Evolutionary conservation across 208 protist genomes (phyloP).

Genomic region (Leishmania major): DNA sequence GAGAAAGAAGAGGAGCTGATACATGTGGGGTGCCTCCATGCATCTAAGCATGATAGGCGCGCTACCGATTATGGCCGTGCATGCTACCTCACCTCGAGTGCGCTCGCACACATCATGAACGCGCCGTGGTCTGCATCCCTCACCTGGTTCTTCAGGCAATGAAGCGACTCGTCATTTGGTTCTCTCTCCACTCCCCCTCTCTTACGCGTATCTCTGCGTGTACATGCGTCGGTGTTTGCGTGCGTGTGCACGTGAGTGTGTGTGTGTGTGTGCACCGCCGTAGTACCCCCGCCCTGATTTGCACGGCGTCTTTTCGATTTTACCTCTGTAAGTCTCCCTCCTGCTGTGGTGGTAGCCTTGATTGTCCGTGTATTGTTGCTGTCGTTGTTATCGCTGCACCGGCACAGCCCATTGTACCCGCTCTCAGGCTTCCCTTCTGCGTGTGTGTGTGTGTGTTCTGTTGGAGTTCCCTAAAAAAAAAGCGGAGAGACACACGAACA

Average conservation of each 20-base stretch:
- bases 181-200: background rate
- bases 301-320: constrained; percentile 10
- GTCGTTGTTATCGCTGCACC: background rate
- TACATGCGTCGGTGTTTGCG: background rate
- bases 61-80: background rate
- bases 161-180: background rate
- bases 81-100: background rate
- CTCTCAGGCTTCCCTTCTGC: background rate
- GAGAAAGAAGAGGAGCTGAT: background rate
- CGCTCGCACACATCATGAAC: background rate
- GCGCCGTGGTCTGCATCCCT: background rate
- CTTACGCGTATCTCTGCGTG: background rate
- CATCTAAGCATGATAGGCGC: background rate
- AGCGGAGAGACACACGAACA: background rate
- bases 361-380: background rate
- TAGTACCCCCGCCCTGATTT: background rate
- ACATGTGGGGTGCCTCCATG: background rate
- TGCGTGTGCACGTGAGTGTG: background rate
- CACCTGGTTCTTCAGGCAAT: background rate
- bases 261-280: background rate
- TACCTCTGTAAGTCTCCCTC: background rate
- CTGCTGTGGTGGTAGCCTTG: constrained; percentile 6
- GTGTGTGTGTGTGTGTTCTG: background rate
- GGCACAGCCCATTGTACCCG: background rate
- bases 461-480: background rate